phyloP scores from a whole-genome alignment of 2,329 filamentous ascomycete genomes.

The Stagonosporopsis tanaceti region DNA sequence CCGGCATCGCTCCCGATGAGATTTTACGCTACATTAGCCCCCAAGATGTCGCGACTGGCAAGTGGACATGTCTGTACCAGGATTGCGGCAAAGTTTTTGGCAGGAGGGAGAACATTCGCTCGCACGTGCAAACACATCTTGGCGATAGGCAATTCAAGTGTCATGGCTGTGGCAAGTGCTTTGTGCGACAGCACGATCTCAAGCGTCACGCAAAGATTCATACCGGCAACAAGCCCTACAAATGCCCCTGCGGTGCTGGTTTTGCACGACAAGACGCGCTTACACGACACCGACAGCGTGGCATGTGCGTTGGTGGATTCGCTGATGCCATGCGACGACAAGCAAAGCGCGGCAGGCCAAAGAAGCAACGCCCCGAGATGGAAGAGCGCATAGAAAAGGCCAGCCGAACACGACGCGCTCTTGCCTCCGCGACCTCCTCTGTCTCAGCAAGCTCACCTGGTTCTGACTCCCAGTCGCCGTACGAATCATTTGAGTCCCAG shows the following conservation, averaged over 20 bases:
- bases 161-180: conserved; percentile 91
- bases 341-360: conserved; percentile 71
- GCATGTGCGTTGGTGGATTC: conserved; percentile 95
- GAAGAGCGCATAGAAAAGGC: conserved; percentile 66
- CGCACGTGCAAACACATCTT: conserved; percentile 96
- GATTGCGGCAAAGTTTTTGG: conserved; percentile 90
- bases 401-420: conserved; percentile 57
- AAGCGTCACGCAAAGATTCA: conserved; percentile 98
- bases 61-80: conserved; percentile 62
- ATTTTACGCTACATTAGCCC: conserved; percentile 59
- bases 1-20: conserved; percentile 86
- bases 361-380: conserved; percentile 68
- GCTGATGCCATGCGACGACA: conserved; percentile 77
- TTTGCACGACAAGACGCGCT: conserved; percentile 96
- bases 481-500: conserved; percentile 37
- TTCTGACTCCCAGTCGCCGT: conserved; percentile 42
- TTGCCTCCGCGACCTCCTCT: conserved; percentile 46
- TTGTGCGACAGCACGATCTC: conserved; percentile 95
- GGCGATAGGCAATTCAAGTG: conserved; percentile 96
- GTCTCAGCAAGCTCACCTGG: conserved; percentile 44
- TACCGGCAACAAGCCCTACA: conserved; percentile 93
- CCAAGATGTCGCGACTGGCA: conserved; percentile 53
- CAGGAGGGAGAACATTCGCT: conserved; percentile 98
- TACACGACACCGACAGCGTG: conserved; percentile 90
- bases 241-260: conserved; percentile 91